Conservation (phyloP, 2,329 filamentous ascomycete species). For the Sporothrix sp. region DNA sequence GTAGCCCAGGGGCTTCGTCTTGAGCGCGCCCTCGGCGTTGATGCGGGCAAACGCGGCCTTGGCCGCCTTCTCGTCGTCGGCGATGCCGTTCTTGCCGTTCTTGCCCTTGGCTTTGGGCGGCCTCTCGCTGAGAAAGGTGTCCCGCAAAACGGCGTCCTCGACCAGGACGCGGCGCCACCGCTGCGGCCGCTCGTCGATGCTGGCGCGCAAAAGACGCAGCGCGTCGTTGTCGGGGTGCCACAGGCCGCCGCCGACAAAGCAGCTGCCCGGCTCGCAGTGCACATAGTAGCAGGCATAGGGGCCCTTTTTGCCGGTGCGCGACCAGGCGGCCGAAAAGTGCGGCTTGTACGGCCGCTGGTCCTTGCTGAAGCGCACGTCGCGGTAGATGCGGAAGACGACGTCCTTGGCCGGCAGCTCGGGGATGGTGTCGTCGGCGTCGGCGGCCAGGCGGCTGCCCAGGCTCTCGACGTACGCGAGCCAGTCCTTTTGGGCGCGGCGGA, state of each 20-base stretch:
- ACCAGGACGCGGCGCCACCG: conserved; percentile 60
- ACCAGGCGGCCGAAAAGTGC: conserved; percentile 79
- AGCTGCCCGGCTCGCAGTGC: conserved; percentile 60
- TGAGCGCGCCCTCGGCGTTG: conserved; percentile 68
- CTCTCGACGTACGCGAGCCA: conserved; percentile 70
- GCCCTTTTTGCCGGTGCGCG: conserved; percentile 76
- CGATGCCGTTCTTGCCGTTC: conserved; percentile 44
- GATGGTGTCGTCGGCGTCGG: conserved; percentile 64
- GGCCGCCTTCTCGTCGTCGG: neutral
- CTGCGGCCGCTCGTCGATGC: conserved; percentile 63
- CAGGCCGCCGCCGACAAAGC: conserved; percentile 70
- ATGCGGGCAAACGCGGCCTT: conserved; percentile 54
- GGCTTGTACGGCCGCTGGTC: conserved; percentile 81
- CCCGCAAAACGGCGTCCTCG: conserved; percentile 50
- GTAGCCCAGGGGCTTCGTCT: conserved; percentile 80
- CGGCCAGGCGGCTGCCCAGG: conserved; percentile 57
- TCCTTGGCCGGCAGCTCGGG: conserved; percentile 82
- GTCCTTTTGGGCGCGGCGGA: conserved; percentile 66
- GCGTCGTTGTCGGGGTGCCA: conserved; percentile 65
- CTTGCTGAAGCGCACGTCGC: conserved; percentile 75
- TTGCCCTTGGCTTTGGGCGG: conserved; percentile 40
- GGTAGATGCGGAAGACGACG: conserved; percentile 76
- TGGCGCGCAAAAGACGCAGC: conserved; percentile 58
- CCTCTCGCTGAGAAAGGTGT: conserved; percentile 50
- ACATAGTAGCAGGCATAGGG: conserved; percentile 85